Evolutionary conservation across 2,329 filamentous ascomycete genomes (phyloP), one percentile per base, ranked within the genome.

Genomic region (Sphaceloma murrayae): DNA sequence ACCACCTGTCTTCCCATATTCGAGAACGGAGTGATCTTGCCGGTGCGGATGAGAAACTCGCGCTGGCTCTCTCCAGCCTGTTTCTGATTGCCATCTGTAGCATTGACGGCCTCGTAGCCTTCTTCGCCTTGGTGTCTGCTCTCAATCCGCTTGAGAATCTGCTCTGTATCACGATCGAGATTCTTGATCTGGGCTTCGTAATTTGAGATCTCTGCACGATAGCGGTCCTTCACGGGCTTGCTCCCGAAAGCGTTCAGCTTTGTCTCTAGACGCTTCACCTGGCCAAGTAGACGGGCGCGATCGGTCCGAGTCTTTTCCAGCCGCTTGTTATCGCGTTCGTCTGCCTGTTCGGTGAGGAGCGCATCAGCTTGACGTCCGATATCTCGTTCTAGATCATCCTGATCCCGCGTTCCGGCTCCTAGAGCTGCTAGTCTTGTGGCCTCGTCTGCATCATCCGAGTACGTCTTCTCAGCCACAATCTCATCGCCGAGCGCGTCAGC

Each of bases 21-120:
- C 5, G 87, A 84, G 57, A 98, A 98, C 0, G 91, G 91, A 0
- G 91, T 98, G 53, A 98, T 96, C 65, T 96, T 96, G 49, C 91
- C 91, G 0, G 89, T 98, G 19, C 91, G 79, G 38, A 98, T 91
- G 34, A 98, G 74, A 59, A 84, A 98, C 34, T 94, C 88, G 40
- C 88, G 77, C 49, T 85, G 79, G 17, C 76, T 86, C 66, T 96
- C 91, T 48, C 84, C 84, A 1, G 84, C 78, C 46, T 89, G 64
- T 44, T 76, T 77, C 47, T 73, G 71, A 43, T 73, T 77, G 19
- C 72, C 73, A 34, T 65, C 67, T 5, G 6, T 19, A 16, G 42
- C 3, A 5, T 18, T 36, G 22, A 5, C 13, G 10, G 14, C 31
- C 16, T 29, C 31, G 27, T 45, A 45, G 3, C 63, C 55, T 18